These are phyloP conservation scores for Fomitopsis pulvina DNA, from an alignment of 768 basidiomycete genomes.

Conservation along the genomic window DNA sequence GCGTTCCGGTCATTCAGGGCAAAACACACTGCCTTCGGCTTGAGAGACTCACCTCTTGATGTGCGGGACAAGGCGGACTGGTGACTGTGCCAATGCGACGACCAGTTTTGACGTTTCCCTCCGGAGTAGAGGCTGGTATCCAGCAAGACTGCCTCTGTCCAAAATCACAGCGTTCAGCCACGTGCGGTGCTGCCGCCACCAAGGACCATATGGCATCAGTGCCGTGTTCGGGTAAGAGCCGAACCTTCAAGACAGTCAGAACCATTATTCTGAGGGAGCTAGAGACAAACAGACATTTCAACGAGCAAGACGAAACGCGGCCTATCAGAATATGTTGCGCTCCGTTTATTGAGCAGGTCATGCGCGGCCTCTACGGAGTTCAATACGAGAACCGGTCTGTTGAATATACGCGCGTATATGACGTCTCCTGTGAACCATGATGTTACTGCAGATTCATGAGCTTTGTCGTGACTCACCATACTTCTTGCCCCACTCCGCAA, in stretches of 20 bases:
- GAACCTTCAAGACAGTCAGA: neutral
- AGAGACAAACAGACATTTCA: slow-evolving; percentile 18
- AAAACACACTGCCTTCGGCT: too few species aligned
- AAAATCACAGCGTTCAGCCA: neutral
- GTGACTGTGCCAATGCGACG: neutral
- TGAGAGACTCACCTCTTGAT: neutral
- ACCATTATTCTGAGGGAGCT: neutral
- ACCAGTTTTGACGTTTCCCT: neutral
- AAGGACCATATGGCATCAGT: neutral
- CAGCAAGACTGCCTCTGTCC: neutral
- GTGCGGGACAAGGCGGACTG: neutral
- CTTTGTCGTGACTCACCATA: slow-evolving; percentile 17
- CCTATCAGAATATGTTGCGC: slow-evolving; percentile 27
- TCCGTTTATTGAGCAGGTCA: slow-evolving; percentile 28
- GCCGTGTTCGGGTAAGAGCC: neutral
- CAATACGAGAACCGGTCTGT: slow-evolving; percentile 23
- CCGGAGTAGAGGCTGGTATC: neutral
- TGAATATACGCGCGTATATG: slow-evolving; percentile 23
- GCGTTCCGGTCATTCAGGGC: too few species aligned
- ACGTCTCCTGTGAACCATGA: slow-evolving; percentile 22
- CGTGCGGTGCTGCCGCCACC: neutral
- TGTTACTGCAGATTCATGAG: neutral
- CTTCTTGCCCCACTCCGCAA: slow-evolving; percentile 21
- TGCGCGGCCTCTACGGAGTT: slow-evolving; percentile 24
- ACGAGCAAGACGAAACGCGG: slow-evolving; percentile 22